Evolutionary conservation across 2,329 filamentous ascomycete species (phyloP).

Genomic region (Trichoderma oligosporum): DNA sequence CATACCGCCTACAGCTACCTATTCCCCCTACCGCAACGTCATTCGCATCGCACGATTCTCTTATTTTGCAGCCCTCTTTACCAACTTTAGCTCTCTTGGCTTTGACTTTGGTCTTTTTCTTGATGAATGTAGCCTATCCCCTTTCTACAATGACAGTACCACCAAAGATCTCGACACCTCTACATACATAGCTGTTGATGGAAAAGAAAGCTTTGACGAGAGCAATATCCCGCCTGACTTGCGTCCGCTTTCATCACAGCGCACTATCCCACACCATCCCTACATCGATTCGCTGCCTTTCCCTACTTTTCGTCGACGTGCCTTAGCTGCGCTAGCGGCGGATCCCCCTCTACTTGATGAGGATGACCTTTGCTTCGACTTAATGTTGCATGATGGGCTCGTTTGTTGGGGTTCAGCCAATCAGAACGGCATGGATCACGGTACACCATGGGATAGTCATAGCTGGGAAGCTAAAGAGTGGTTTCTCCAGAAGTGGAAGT

Average conservation of each 20-base stretch:
- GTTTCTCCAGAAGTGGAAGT: constrained; percentile 3
- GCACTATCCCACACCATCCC: not conserved
- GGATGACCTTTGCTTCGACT: constrained; percentile 3
- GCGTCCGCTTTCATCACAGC: not conserved
- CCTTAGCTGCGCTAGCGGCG: not conserved
- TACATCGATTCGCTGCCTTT: not conserved
- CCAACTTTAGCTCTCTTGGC: not conserved
- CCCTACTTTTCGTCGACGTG: not conserved
- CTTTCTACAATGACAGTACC: not conserved
- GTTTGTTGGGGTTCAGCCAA: not conserved
- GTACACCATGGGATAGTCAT: not conserved
- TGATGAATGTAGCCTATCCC: not conserved
- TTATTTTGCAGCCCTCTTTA: not conserved
- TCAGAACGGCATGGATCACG: not conserved
- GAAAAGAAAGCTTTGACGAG: too few species aligned
- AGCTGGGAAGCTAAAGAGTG: constrained; percentile 9
- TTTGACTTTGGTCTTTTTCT: constrained; percentile 6
- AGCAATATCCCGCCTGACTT: not conserved
- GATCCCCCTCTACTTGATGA: not conserved
- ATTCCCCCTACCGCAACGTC: not conserved
- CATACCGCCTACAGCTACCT: not conserved
- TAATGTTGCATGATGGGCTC: not conserved
- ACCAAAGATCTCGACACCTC: not conserved
- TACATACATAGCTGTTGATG: not conserved
- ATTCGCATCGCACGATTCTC: not conserved